phyloP scores from a whole-genome alignment of 495 filamentous ascomycete genomes.

The Bacidia rubella region DNA sequence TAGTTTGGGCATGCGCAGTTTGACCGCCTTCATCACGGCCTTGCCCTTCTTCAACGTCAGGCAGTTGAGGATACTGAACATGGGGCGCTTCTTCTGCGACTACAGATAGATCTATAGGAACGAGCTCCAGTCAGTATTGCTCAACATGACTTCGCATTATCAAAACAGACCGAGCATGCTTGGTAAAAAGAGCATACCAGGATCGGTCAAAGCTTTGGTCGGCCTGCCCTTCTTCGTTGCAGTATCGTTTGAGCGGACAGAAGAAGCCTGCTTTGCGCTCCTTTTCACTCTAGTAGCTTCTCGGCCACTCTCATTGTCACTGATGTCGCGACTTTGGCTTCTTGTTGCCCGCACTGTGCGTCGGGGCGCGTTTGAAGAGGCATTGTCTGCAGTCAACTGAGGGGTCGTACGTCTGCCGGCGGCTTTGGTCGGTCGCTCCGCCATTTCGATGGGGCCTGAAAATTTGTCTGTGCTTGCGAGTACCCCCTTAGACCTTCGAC shows the following conservation, averaged over 20 bases:
- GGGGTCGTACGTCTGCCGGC: conserved; percentile 19
- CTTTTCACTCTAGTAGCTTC: conserved; percentile 11
- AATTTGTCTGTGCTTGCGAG: not conserved
- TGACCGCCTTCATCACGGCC: not conserved
- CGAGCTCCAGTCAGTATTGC: not conserved
- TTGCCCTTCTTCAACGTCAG: not conserved
- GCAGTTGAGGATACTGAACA: conserved; percentile 13
- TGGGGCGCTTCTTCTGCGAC: conserved; percentile 23
- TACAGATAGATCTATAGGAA: conserved; percentile 21
- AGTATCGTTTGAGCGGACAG: conserved; percentile 13
- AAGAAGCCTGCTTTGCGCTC: conserved; percentile 21
- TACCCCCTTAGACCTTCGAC: no score
- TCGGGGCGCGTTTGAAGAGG: conserved; percentile 11
- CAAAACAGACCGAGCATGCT: no score
- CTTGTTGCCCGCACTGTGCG: conserved; percentile 20
- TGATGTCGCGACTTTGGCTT: conserved; percentile 29
- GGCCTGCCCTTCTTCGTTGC: conserved; percentile 7
- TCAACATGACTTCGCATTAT: no score
- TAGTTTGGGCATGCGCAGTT: not conserved
- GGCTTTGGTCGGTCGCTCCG: conserved; percentile 20
- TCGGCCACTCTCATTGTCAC: conserved; percentile 11
- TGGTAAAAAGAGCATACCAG: not conserved
- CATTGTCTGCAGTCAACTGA: conserved; percentile 18
- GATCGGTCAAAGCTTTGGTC: conserved; percentile 1
- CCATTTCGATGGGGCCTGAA: conserved; percentile 18